A percentile compares a stretch with the other conserved stretches of the same genome.
Conservation (phyloP, 2,329 filamentous ascomycete genomes). For the Chaetomiaceae sp. region DNA sequence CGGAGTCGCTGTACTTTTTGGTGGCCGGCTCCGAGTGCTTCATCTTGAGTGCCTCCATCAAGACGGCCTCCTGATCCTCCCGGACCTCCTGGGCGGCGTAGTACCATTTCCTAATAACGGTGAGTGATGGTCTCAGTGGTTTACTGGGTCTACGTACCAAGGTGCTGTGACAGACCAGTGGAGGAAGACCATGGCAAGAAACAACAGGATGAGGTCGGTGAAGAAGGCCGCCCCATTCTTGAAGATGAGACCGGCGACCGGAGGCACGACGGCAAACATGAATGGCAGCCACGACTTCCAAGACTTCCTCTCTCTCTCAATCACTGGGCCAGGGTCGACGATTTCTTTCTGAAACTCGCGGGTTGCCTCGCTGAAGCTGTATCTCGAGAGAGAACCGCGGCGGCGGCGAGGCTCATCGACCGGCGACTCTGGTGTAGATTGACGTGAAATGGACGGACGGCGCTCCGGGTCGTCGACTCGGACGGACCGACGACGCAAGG, state of each 20-base stretch:
- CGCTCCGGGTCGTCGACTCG: neutral
- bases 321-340: slow-evolving; percentile 48
- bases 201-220: slow-evolving; percentile 79
- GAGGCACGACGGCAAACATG: slow-evolving; percentile 77
- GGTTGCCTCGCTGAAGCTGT: slow-evolving; percentile 64
- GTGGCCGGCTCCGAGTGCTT: slow-evolving; percentile 20
- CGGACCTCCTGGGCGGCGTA: slow-evolving; percentile 62
- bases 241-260: slow-evolving; percentile 79
- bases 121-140: neutral
- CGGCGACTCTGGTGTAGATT: neutral
- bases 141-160: slow-evolving; percentile 56
- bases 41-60: slow-evolving; percentile 43
- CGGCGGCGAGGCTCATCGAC: slow-evolving; percentile 42
- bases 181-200: slow-evolving; percentile 76
- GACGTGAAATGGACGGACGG: neutral
- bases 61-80: slow-evolving; percentile 43
- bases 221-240: slow-evolving; percentile 77
- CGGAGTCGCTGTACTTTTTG: slow-evolving; percentile 29
- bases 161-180: slow-evolving; percentile 90
- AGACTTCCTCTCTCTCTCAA: slow-evolving; percentile 51
- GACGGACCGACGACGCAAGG: neutral
- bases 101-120: slow-evolving; percentile 62
- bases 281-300: slow-evolving; percentile 78
- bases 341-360: slow-evolving; percentile 63
- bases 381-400: slow-evolving; percentile 76